Conservation (phyloP, 768 basidiomycete species). For the Lactifluus hygrophoroides region DNA sequence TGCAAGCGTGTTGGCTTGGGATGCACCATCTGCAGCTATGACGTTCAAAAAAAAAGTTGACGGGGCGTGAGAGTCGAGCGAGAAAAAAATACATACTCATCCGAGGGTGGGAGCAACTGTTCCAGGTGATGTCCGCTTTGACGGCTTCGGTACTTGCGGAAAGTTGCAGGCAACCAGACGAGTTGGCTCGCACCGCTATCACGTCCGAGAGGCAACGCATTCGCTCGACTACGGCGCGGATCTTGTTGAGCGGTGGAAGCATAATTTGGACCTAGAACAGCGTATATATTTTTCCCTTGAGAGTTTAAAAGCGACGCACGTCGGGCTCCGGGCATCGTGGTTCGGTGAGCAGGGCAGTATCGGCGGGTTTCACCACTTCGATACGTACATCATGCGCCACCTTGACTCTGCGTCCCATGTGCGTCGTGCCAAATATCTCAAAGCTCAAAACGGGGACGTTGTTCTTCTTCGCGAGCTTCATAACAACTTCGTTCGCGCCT, state of each 20-base stretch:
- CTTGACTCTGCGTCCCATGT: conserved; percentile 53
- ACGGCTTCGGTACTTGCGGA: conserved; percentile 63
- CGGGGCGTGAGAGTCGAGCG: neutral
- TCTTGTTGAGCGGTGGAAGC: conserved; percentile 61
- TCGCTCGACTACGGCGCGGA: conserved; percentile 74
- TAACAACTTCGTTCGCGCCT: conserved; percentile 51
- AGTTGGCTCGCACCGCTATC: conserved; percentile 61
- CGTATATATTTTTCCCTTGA: neutral
- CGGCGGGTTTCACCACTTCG: conserved; percentile 67
- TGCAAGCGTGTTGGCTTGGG: conserved; percentile 16
- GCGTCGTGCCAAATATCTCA: conserved; percentile 58
- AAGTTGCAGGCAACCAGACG: conserved; percentile 44
- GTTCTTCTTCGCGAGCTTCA: conserved; percentile 84
- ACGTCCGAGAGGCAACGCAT: conserved; percentile 62
- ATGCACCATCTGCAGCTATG: conserved; percentile 21
- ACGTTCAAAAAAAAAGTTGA: neutral
- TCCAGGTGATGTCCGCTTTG: conserved; percentile 76
- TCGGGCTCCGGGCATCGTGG: conserved; percentile 84
- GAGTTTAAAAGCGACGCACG: conserved; percentile 34
- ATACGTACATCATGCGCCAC: conserved; percentile 78
- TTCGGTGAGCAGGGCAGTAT: conserved; percentile 64
- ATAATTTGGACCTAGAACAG: conserved; percentile 62
- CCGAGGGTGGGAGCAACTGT: conserved; percentile 56
- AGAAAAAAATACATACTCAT: conserved; percentile 30
- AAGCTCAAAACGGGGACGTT: conserved; percentile 71